Percentiles rank a stretch among this genome's conserved stretches.
Conservation (phyloP, 495 filamentous ascomycete genomes). For the Penicillium turbatum region DNA sequence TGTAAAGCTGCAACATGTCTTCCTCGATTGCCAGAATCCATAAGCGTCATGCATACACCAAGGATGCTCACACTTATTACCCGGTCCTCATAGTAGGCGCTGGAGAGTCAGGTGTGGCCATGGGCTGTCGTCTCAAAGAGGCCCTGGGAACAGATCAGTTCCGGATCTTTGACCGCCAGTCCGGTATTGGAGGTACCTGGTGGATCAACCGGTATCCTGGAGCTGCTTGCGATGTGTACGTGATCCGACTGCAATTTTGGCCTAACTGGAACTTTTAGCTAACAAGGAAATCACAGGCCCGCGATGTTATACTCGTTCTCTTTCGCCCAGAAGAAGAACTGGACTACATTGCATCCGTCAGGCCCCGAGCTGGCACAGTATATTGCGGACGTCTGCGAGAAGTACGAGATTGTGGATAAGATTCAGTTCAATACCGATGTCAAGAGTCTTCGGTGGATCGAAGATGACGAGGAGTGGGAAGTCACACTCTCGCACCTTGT, state of each 20-base stretch:
- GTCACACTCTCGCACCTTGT: slow-evolving; percentile 47
- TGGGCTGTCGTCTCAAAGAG: slow-evolving; percentile 59
- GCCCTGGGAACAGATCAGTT: slow-evolving; percentile 59
- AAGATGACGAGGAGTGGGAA: slow-evolving; percentile 54
- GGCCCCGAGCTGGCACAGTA: slow-evolving; percentile 57
- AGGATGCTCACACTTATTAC: slow-evolving; percentile 53
- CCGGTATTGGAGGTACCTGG: slow-evolving; percentile 65
- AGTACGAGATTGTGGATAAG: slow-evolving; percentile 55
- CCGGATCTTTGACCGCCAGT: slow-evolving; percentile 58
- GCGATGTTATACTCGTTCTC: slow-evolving; percentile 61
- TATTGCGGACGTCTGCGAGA: slow-evolving; percentile 52
- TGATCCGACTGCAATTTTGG: neutral
- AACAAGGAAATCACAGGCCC: slow-evolving; percentile 30
- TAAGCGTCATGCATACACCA: slow-evolving; percentile 43
- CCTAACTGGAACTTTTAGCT: neutral
- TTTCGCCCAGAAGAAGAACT: slow-evolving; percentile 55
- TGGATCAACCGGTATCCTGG: slow-evolving; percentile 65
- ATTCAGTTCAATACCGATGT: slow-evolving; percentile 58
- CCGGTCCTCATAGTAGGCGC: slow-evolving; percentile 55
- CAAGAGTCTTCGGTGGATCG: slow-evolving; percentile 39
- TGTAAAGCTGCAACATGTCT: neutral
- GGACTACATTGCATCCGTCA: slow-evolving; percentile 53
- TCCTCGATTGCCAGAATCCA: slow-evolving; percentile 36
- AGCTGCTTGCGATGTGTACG: slow-evolving; percentile 49
- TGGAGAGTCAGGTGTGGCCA: slow-evolving; percentile 63